These are phyloP conservation scores for Boletus patriciae DNA, from an alignment of 768 basidiomycete species.

Conservation along the genomic window DNA sequence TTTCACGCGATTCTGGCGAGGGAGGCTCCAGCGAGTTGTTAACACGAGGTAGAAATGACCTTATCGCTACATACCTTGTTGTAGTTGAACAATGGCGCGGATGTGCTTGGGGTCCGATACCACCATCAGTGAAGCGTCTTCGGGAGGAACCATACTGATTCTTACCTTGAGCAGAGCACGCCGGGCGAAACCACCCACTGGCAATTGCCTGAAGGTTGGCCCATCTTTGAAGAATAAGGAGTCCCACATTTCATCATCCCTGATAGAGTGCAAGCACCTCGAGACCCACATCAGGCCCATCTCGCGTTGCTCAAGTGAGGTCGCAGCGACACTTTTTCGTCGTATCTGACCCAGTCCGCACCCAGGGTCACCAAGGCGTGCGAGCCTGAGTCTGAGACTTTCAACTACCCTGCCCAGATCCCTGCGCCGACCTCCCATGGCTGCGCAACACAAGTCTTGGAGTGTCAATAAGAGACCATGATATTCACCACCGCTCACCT, in stretches of 20 bases:
- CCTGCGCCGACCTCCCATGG: too few relatives aligned
- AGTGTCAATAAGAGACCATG: background rate
- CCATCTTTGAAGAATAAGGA: too few relatives aligned
- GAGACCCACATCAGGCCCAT: constrained; percentile 82
- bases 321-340: background rate
- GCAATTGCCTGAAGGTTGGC: too few relatives aligned
- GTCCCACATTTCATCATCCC: too few relatives aligned
- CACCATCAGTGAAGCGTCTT: background rate
- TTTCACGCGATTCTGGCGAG: background rate
- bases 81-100: background rate
- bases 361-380: constrained; percentile 83
- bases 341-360: background rate
- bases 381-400: constrained; percentile 80
- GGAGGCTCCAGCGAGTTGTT: background rate
- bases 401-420: constrained; percentile 90
- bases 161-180: background rate
- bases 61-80: background rate
- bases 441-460: too few relatives aligned
- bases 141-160: rapidly evolving
- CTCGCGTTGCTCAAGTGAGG: constrained; percentile 73
- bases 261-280: constrained; percentile 92
- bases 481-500: constrained; percentile 11
- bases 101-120: background rate
- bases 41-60: background rate
- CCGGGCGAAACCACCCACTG: too few relatives aligned